Base-by-base conservation (phyloP, 805 yeast species). In the Wickerhamomyces rabaulensis region DNA sequence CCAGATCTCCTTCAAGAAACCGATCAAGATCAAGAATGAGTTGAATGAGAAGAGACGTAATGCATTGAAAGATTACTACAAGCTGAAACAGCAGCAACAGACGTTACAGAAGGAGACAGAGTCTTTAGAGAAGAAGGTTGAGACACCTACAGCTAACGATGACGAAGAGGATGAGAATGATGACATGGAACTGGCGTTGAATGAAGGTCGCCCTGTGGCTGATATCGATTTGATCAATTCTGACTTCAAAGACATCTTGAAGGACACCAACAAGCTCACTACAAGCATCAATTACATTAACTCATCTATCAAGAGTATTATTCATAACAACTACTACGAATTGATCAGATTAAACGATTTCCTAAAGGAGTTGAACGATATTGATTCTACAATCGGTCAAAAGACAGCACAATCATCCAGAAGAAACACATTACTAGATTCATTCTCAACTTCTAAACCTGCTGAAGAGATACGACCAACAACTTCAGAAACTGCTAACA, bases 271-370 rank as follows among this genome's bases (percentile, higher is more conserved):
- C 48, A 59, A 52, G 10, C 67, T 78, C 9, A 70, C 73, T 21
- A 69, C 69, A 26, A 68, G 70, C 43, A 65, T 80, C 46, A 78
- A 76, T 48, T 61, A 76, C 15, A 79, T 75, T 43, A 81, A 79
- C 49, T 75, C 79, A 55, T 80, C 78, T 40, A 82, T 82, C 52
- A 84, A 84, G 55, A 78, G 85, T 25, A 82, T 84, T 38, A 81
- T 84, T 10, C 84, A 84, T 62, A 87, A 84, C 62, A 84, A 84
- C 57, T 84, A 84, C 68, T 82, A 80, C 60, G 91, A 84, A 50
- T 66, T 84, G 52, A 82, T 84, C 57, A 81, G 82, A 55, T 75
- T 84, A 48, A 82, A 80, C 54, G 78, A 80, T 41, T 75, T 82
- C 3, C 63, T 84, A 43, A 62, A 60, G 45, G 69, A 65, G 31